Conservation (phyloP, 441 rosid species). For the Adansonia rubrostipa region DNA sequence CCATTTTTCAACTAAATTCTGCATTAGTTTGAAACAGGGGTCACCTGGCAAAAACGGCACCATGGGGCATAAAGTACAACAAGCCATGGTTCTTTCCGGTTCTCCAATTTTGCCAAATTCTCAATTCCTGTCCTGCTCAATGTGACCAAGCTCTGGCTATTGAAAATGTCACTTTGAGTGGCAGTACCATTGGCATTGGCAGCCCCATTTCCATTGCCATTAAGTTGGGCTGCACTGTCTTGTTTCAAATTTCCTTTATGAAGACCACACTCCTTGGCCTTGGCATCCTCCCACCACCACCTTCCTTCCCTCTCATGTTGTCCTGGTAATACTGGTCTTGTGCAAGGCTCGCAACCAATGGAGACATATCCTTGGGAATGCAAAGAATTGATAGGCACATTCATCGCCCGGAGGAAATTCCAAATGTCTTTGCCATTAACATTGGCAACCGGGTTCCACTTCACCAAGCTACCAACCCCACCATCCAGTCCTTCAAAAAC, state of each 20-base stretch:
- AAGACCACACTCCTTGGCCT: conserved; percentile 96
- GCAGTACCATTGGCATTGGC: conserved; percentile 24
- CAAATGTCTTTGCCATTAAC: conserved; percentile 70
- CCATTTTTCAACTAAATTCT: not conserved
- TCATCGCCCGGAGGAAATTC: conserved; percentile 86
- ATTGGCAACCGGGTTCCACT: conserved; percentile 95
- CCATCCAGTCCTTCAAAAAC: conserved; percentile 89
- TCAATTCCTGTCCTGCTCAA: conserved; percentile 79
- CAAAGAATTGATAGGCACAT: conserved; percentile 81
- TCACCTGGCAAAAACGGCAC: conserved; percentile 90
- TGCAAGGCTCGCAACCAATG: conserved; percentile 96
- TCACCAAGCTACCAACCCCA: conserved; percentile 82
- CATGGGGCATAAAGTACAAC: conserved; percentile 93
- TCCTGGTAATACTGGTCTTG: conserved; percentile 87
- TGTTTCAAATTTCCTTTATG: conserved; percentile 85
- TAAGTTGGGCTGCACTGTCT: conserved; percentile 36
- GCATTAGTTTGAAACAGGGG: not conserved
- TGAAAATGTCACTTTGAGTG: conserved; percentile 59
- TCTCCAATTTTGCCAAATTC: conserved; percentile 69
- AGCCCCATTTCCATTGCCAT: conserved; percentile 49
- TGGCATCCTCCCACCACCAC: conserved; percentile 99
- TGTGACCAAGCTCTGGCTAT: conserved; percentile 63
- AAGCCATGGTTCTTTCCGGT: conserved; percentile 83
- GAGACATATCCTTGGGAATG: conserved; percentile 80
- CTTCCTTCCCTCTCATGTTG: conserved; percentile 99